Conservation (phyloP, 2,329 filamentous ascomycete genomes). For the Penicillium sp. region DNA sequence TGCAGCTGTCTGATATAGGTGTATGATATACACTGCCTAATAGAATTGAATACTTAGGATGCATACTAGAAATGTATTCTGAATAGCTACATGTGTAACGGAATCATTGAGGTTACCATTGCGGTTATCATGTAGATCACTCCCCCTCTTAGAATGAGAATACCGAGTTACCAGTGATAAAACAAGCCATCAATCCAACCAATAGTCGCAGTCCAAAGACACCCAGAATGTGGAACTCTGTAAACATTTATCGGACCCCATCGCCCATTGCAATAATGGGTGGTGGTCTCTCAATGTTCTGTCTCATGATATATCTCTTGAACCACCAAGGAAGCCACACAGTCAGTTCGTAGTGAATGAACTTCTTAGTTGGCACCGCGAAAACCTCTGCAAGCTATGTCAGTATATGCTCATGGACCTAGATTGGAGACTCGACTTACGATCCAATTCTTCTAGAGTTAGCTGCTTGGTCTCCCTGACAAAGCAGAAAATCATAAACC, state of each 20-base stretch:
- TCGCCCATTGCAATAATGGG: slow-evolving; percentile 23
- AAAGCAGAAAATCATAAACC: slow-evolving; percentile 63
- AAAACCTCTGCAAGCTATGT: slow-evolving; percentile 56
- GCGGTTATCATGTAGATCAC: neutral
- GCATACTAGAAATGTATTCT: neutral
- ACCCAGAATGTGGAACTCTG: neutral
- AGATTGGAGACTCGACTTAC: slow-evolving; percentile 4
- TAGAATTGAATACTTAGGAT: neutral
- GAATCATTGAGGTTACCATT: neutral
- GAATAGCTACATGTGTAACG: neutral
- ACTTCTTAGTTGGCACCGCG: slow-evolving; percentile 57
- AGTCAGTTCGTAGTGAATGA: slow-evolving; percentile 55
- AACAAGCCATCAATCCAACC: neutral
- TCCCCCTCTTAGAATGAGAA: neutral
- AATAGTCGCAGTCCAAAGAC: neutral
- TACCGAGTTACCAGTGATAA: neutral
- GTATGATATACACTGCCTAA: neutral
- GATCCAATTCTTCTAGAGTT: slow-evolving; percentile 38
- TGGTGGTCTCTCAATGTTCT: slow-evolving; percentile 35
- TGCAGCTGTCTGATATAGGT: neutral
- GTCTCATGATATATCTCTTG: slow-evolving; percentile 55
- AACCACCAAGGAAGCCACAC: slow-evolving; percentile 60
- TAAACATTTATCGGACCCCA: neutral
- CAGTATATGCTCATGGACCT: neutral
- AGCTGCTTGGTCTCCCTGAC: slow-evolving; percentile 55